Evolutionary conservation across 1,284 basidiomycete genomes (phyloP).

Genomic region (Leccinum subfulvum): DNA sequence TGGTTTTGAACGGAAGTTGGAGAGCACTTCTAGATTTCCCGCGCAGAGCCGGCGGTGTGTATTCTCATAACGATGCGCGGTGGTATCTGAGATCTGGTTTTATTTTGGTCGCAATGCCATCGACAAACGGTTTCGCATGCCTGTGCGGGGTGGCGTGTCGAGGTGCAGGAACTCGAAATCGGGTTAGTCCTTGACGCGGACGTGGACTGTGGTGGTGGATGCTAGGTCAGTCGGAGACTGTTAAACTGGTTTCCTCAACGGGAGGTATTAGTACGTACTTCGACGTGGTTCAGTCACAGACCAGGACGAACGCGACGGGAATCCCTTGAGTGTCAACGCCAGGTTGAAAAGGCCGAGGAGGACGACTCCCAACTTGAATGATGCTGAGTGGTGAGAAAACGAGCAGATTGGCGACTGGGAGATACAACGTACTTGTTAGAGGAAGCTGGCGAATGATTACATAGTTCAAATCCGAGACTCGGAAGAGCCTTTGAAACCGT

Average conservation of each 20-base stretch:
- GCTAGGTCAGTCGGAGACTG: no score
- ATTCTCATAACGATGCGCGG: slow-evolving; percentile 29
- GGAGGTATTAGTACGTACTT: slow-evolving; percentile 13
- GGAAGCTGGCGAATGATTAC: neutral
- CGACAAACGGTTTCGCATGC: slow-evolving; percentile 7
- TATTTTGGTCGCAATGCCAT: slow-evolving; percentile 17
- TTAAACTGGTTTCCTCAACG: neutral
- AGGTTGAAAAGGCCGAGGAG: slow-evolving; percentile 23
- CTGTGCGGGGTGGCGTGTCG: slow-evolving; percentile 3
- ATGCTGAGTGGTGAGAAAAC: slow-evolving; percentile 16
- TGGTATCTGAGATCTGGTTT: slow-evolving; percentile 24
- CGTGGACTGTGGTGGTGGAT: slow-evolving; percentile 16
- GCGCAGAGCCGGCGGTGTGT: slow-evolving; percentile 3
- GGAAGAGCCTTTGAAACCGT: no score
- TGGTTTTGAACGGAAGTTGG: neutral
- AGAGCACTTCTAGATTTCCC: slow-evolving; percentile 3
- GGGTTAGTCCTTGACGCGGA: slow-evolving; percentile 15
- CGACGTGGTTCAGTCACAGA: slow-evolving; percentile 13
- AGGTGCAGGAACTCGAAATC: slow-evolving; percentile 20
- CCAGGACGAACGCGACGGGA: neutral
- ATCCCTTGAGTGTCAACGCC: slow-evolving; percentile 7
- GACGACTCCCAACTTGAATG: slow-evolving; percentile 20
- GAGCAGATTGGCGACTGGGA: neutral
- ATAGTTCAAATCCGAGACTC: neutral
- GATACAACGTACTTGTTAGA: neutral